phyloP scores from a whole-genome alignment of 2,329 filamentous ascomycete genomes.

The Phyllosticta citriasiana region DNA sequence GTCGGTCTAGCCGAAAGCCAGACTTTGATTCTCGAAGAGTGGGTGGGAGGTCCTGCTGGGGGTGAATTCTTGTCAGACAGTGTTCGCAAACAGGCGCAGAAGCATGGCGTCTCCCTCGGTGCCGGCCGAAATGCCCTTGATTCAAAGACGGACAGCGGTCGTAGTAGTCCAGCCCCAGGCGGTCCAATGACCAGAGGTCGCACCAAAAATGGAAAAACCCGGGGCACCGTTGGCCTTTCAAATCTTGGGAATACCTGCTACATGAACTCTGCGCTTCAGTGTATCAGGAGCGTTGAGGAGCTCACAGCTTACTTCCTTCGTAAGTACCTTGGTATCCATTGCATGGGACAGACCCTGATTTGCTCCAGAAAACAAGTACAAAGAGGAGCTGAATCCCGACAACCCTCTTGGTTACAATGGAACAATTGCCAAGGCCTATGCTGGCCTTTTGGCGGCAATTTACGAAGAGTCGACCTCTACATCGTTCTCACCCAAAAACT shows the following conservation, averaged over 20 bases:
- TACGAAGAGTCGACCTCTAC: conserved; percentile 57
- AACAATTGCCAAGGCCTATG: conserved; percentile 77
- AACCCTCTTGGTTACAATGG: conserved; percentile 84
- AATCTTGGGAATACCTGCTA: conserved; percentile 98
- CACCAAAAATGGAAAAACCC: conserved; percentile 55
- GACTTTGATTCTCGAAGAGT: conserved; percentile 76
- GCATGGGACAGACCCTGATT: background rate
- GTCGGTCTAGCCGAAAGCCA: conserved; percentile 62
- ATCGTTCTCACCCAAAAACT: conserved; percentile 68
- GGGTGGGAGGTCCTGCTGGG: conserved; percentile 44
- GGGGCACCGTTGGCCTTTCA: conserved; percentile 71
- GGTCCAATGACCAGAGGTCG: conserved; percentile 62
- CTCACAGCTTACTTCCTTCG: conserved; percentile 81
- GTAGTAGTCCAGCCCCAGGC: conserved; percentile 55
- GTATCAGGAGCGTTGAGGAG: conserved; percentile 86
- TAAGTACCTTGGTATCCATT: conserved; percentile 22
- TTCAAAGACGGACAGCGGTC: conserved; percentile 40
- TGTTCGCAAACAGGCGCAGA: conserved; percentile 32
- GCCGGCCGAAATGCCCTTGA: conserved; percentile 23
- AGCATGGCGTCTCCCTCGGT: conserved; percentile 38
- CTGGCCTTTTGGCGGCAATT: conserved; percentile 63
- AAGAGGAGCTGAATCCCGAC: conserved; percentile 69
- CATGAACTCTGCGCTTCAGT: conserved; percentile 97
- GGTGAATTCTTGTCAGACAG: conserved; percentile 47
- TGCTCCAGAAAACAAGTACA: conserved; percentile 42